phyloP scores from a whole-genome alignment of 2,329 filamentous ascomycete species.

The Fusarium subglutinans region DNA sequence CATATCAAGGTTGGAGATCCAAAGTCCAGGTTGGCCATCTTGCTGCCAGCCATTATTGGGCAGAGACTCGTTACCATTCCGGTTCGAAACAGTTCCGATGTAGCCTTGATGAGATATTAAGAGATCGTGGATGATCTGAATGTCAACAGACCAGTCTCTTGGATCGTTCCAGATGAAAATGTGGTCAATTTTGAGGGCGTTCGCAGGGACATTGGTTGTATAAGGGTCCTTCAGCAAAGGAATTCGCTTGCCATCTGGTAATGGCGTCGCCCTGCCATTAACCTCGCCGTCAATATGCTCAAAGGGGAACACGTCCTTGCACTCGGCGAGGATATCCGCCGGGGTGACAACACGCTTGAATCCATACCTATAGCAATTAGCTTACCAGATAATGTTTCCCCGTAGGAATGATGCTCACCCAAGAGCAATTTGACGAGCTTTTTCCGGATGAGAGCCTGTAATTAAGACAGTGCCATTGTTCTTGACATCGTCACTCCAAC shows the following conservation, averaged over 20 bases:
- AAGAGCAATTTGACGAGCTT: constrained; percentile 78
- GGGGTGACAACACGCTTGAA: constrained; percentile 87
- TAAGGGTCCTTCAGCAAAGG: constrained; percentile 46
- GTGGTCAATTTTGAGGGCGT: constrained; percentile 81
- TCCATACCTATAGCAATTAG: constrained; percentile 62
- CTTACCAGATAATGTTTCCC: background rate
- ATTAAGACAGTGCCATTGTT: constrained; percentile 70
- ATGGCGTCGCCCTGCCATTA: constrained; percentile 41
- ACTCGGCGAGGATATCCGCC: constrained; percentile 79
- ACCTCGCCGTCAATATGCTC: constrained; percentile 53
- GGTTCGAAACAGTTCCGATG: constrained; percentile 79
- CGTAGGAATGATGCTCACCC: constrained; percentile 51
- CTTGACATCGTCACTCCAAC: constrained; percentile 55
- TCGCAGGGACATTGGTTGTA: constrained; percentile 47
- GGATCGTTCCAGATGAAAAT: constrained; percentile 96
- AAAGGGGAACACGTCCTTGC: constrained; percentile 87
- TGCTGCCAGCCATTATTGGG: constrained; percentile 83
- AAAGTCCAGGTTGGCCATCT: constrained; percentile 81
- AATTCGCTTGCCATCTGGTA: constrained; percentile 49
- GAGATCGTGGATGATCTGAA: constrained; percentile 84
- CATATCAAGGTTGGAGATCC: constrained; percentile 90
- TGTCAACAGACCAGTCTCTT: constrained; percentile 93
- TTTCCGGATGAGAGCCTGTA: constrained; percentile 73
- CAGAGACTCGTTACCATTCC: constrained; percentile 72
- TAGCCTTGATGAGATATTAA: constrained; percentile 81